Conservation (phyloP, 2,329 filamentous ascomycete genomes). For the Hypoxylon sp. region DNA sequence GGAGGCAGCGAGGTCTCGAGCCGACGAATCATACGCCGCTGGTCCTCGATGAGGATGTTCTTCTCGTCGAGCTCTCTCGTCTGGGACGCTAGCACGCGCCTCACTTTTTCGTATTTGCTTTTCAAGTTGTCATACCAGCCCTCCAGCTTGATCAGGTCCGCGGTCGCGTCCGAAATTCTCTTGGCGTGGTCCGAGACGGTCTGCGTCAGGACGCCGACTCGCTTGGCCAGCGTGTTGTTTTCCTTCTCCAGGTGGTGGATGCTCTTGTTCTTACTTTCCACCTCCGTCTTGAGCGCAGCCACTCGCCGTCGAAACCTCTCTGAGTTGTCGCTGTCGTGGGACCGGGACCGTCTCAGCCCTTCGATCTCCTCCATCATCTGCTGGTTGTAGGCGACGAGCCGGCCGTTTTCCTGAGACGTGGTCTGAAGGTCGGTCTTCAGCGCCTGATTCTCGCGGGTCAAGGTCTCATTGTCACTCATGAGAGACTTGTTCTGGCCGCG, state of each 20-base stretch:
- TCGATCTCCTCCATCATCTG: constrained; percentile 30
- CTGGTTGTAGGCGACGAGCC: constrained; percentile 23
- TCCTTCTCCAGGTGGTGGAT: constrained; percentile 28
- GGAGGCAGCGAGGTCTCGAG: constrained; percentile 15
- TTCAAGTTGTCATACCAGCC: constrained; percentile 21
- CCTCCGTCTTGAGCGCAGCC: constrained; percentile 32
- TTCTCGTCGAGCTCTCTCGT: constrained; percentile 17
- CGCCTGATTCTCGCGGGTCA: constrained; percentile 35
- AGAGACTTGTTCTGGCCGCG: constrained; percentile 32
- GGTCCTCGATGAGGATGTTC: constrained; percentile 29
- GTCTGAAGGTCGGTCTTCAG: constrained; percentile 35
- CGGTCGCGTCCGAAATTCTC: constrained; percentile 1
- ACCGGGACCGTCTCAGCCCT: constrained; percentile 17
- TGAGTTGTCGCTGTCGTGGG: constrained; percentile 25
- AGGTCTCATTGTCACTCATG: constrained; percentile 18
- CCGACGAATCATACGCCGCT: constrained; percentile 21
- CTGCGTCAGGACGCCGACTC: constrained; percentile 33
- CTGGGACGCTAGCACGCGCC: constrained; percentile 14
- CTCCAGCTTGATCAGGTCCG: constrained; percentile 10
- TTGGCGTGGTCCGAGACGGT: constrained; percentile 19
- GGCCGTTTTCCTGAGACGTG: constrained; percentile 24
- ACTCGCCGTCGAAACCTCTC: constrained; percentile 33
- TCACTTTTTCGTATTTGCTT: constrained; percentile 15
- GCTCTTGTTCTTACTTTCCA: constrained; percentile 22
- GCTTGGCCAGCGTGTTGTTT: constrained; percentile 20